phyloP scores from a whole-genome alignment of 202 grass and related monocot species.

The Brachypodium distachyon region DNA sequence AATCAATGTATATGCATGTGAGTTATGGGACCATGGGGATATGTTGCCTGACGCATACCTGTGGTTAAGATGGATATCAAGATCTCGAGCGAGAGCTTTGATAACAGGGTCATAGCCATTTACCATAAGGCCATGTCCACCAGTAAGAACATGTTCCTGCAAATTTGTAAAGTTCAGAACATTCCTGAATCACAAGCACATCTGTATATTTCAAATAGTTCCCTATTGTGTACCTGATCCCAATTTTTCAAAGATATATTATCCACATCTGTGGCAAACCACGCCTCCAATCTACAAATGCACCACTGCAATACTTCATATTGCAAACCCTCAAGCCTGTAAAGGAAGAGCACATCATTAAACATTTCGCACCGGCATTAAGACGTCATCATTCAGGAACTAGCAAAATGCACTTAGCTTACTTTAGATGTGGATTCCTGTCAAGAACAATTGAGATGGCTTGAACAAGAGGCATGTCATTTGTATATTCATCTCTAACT shows the following conservation, averaged over 20 bases:
- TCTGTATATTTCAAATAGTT: not conserved
- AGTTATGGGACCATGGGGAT: not conserved
- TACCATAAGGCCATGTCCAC: slow-evolving; percentile 98
- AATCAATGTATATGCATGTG: not conserved
- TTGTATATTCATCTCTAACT: slow-evolving; percentile 74
- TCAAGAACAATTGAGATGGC: slow-evolving; percentile 80
- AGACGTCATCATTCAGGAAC: not conserved
- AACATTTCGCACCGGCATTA: not conserved
- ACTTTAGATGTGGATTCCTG: slow-evolving; percentile 77
- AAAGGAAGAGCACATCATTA: slow-evolving; percentile 13
- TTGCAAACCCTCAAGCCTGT: slow-evolving; percentile 62
- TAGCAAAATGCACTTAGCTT: slow-evolving; percentile 8
- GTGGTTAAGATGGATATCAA: slow-evolving; percentile 87
- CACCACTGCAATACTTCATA: slow-evolving; percentile 98
- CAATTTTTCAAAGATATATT: slow-evolving; percentile 92
- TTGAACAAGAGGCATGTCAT: slow-evolving; percentile 85
- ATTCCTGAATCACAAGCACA: not conserved
- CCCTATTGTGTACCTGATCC: slow-evolving; percentile 66
- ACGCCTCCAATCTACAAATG: slow-evolving; percentile 92
- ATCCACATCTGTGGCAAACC: slow-evolving; percentile 85
- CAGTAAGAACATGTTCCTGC: slow-evolving; percentile 97
- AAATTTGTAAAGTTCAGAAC: slow-evolving; percentile 6
- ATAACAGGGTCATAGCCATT: slow-evolving; percentile 96
- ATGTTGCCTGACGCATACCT: slow-evolving; percentile 36
- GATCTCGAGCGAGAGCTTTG: slow-evolving; percentile 75